phyloP scores from a whole-genome alignment of 768 basidiomycete genomes.

The Podaxis sp. region DNA sequence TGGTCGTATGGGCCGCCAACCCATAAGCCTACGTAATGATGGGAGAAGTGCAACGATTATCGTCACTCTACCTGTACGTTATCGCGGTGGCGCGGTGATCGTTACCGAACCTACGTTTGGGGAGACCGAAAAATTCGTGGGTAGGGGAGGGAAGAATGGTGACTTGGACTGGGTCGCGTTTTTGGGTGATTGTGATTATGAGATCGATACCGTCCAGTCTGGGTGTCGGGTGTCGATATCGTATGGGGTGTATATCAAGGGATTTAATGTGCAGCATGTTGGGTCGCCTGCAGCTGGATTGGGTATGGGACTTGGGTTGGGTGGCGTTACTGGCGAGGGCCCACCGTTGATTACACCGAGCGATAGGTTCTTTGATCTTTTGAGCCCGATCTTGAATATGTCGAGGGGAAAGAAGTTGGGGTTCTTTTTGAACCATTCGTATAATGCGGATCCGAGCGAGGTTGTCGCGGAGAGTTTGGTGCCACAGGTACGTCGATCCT shows the following conservation, averaged over 20 bases:
- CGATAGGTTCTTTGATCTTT: conserved; percentile 68
- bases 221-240: conserved; percentile 70
- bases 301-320: conserved; percentile 16
- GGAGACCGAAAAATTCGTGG: conserved; percentile 58
- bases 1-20: conserved; percentile 55
- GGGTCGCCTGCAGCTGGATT: conserved; percentile 25
- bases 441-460: conserved; percentile 68
- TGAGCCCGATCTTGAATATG: conserved; percentile 70
- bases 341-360: conserved; percentile 69
- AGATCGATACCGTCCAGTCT: conserved; percentile 67
- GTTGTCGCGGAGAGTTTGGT: conserved; percentile 67
- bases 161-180: conserved; percentile 81
- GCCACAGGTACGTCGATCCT: conserved; percentile 52
- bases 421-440: conserved; percentile 60
- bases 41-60: conserved; percentile 70
- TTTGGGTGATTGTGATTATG: conserved; percentile 70
- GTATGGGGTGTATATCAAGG: conserved; percentile 69
- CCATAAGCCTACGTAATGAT: conserved; percentile 54
- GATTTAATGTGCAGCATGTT: conserved; percentile 43
- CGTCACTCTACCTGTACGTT: conserved; percentile 72
- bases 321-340: conserved; percentile 18
- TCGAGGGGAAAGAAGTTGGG: conserved; percentile 70
- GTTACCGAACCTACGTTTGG: conserved; percentile 53
- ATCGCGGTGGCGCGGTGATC: conserved; percentile 65
- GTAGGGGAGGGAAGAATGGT: conserved; percentile 57